Conservation (phyloP, 306 rosid genomes). For the Pueraria montana region DNA sequence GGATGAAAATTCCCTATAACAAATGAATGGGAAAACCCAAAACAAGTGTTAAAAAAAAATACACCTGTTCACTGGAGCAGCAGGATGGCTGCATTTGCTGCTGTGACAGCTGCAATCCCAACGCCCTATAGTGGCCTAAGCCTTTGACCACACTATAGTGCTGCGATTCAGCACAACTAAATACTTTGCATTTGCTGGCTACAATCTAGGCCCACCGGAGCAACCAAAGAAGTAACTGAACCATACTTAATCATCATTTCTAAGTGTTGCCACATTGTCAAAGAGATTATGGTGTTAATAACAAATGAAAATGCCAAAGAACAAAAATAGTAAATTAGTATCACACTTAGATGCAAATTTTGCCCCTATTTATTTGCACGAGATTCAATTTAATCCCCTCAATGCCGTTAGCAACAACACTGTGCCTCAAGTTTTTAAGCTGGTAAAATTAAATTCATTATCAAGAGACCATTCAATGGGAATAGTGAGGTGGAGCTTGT, state of each 20-base stretch:
- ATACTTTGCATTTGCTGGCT: neutral
- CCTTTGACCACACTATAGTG: neutral
- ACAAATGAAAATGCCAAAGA: neutral
- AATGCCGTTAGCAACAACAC: neutral
- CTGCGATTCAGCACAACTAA: neutral
- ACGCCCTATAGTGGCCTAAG: neutral
- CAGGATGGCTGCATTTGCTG: neutral
- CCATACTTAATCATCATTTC: conserved; percentile 13
- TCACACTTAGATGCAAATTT: neutral
- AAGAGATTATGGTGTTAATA: neutral
- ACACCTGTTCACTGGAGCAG: neutral
- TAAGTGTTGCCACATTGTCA: neutral
- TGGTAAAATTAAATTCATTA: neutral
- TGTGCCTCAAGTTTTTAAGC: neutral
- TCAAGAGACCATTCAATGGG: neutral
- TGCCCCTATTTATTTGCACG: neutral
- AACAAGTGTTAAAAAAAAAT: neutral
- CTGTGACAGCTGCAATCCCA: neutral
- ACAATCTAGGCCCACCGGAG: conserved; percentile 14
- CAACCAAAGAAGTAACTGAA: neutral
- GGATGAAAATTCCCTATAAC: neutral
- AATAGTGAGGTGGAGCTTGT: neutral
- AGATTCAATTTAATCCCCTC: neutral
- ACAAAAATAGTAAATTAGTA: neutral
- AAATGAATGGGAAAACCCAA: neutral